Conservation (phyloP, 495 filamentous ascomycete species). For the Aspergillus bertholletiae region DNA sequence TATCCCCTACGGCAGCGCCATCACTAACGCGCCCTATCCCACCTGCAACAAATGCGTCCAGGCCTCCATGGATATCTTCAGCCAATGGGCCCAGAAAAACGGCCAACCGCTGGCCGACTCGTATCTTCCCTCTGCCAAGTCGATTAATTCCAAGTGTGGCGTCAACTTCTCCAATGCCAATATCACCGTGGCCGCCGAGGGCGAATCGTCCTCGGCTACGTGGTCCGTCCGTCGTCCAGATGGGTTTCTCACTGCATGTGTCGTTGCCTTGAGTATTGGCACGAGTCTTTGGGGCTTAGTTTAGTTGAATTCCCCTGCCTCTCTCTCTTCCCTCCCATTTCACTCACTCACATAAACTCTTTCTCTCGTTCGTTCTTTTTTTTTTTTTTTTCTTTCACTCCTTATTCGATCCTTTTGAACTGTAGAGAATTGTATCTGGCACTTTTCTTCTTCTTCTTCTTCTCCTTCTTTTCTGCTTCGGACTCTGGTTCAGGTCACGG, state of each 20-base stretch:
- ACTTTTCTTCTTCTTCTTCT: constrained; percentile 8
- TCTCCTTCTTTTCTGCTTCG: constrained; percentile 8
- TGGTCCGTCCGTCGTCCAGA: not conserved
- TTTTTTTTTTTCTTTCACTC: constrained; percentile 4
- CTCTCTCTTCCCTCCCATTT: too few species aligned
- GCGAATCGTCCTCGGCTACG: constrained; percentile 12
- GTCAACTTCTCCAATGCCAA: constrained; percentile 57
- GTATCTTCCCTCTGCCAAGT: constrained; percentile 61
- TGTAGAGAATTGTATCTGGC: not conserved
- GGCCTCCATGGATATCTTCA: constrained; percentile 68
- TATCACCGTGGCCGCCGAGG: constrained; percentile 40
- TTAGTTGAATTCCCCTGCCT: not conserved
- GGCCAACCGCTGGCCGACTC: constrained; percentile 53
- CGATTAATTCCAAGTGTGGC: constrained; percentile 65
- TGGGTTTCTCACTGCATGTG: not conserved
- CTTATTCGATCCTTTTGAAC: not conserved
- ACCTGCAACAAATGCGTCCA: constrained; percentile 67
- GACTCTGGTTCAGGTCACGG: constrained; percentile 5
- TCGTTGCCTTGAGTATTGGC: constrained; percentile 3
- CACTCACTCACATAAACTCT: too few species aligned
- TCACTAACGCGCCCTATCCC: constrained; percentile 60
- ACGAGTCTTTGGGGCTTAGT: constrained; percentile 1
- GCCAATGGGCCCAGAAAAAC: constrained; percentile 54
- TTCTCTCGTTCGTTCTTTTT: constrained; percentile 4
- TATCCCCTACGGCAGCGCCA: constrained; percentile 68